phyloP scores from a whole-genome alignment of 2,329 filamentous ascomycete genomes.

The Fusarium illudens region DNA sequence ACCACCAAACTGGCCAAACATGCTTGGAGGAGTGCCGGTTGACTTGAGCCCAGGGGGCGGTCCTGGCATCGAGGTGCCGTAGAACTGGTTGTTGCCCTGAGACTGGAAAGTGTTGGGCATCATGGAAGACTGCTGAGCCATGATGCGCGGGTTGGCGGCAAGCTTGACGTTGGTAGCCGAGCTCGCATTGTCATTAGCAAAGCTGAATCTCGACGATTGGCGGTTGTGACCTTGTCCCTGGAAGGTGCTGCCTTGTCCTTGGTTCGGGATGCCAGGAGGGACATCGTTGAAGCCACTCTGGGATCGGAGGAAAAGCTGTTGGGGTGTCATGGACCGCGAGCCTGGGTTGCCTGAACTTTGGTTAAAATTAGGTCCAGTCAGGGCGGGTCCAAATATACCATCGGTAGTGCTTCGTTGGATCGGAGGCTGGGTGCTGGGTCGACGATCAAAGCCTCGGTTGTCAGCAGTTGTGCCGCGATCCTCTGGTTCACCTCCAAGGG shows the following conservation, averaged over 20 bases:
- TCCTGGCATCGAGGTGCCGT: slow-evolving; percentile 85
- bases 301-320: slow-evolving; percentile 76
- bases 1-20: slow-evolving; percentile 91
- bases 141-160: slow-evolving; percentile 78
- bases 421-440: slow-evolving; percentile 77
- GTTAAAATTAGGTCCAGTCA: slow-evolving; percentile 57
- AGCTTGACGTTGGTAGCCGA: slow-evolving; percentile 71
- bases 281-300: slow-evolving; percentile 67
- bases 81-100: slow-evolving; percentile 75
- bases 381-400: slow-evolving; percentile 62
- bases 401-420: slow-evolving; percentile 71
- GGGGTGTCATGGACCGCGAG: slow-evolving; percentile 79
- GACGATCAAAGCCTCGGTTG: slow-evolving; percentile 62
- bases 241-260: slow-evolving; percentile 53
- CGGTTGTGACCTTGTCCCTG: slow-evolving; percentile 76
- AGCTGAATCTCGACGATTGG: slow-evolving; percentile 87
- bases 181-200: slow-evolving; percentile 75
- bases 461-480: slow-evolving; percentile 70
- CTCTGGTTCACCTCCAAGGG: slow-evolving; percentile 92
- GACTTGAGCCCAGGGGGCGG: slow-evolving; percentile 96
- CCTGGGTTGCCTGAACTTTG: slow-evolving; percentile 60
- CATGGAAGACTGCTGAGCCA: slow-evolving; percentile 89
- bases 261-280: slow-evolving; percentile 64
- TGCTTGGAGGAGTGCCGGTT: slow-evolving; percentile 90
- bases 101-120: slow-evolving; percentile 73